Conservation (phyloP, 164 flowering plant species). For the Vitis riparia region DNA sequence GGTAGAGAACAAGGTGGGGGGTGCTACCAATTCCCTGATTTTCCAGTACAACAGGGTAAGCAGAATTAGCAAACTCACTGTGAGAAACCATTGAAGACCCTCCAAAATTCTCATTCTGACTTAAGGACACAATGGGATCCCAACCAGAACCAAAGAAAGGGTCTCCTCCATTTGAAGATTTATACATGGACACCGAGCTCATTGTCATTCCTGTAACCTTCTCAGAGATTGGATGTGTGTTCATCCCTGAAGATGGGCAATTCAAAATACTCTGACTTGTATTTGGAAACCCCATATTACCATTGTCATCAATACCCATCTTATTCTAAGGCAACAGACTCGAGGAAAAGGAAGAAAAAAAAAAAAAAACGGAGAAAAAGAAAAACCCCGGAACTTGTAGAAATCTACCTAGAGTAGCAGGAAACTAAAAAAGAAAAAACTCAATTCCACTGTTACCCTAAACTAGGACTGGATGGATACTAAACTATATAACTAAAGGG, state of each 20-base stretch:
- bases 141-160: constrained; percentile 58
- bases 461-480: constrained; percentile 17
- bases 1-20: constrained; percentile 48
- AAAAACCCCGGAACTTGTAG: constrained; percentile 5
- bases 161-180: constrained; percentile 41
- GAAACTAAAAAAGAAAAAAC: background rate
- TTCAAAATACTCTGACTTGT: constrained; percentile 32
- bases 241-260: constrained; percentile 40
- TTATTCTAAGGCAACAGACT: constrained; percentile 13
- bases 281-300: constrained; percentile 51
- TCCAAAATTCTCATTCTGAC: constrained; percentile 47
- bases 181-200: constrained; percentile 41
- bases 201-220: constrained; percentile 35
- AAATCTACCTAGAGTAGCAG: background rate
- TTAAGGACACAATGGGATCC: constrained; percentile 71
- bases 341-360: too few species aligned
- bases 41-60: constrained; percentile 32
- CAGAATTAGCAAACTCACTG: constrained; percentile 36
- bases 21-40: constrained; percentile 38
- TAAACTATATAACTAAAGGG: constrained; percentile 28
- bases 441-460: constrained; percentile 23
- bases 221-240: constrained; percentile 26
- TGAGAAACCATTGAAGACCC: constrained; percentile 49
- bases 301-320: constrained; percentile 48
- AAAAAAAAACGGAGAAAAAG: too few species aligned